These are phyloP conservation scores for Scenedesmus sp. DNA, from an alignment of 163 green algal genomes.

Conservation along the genomic window DNA sequence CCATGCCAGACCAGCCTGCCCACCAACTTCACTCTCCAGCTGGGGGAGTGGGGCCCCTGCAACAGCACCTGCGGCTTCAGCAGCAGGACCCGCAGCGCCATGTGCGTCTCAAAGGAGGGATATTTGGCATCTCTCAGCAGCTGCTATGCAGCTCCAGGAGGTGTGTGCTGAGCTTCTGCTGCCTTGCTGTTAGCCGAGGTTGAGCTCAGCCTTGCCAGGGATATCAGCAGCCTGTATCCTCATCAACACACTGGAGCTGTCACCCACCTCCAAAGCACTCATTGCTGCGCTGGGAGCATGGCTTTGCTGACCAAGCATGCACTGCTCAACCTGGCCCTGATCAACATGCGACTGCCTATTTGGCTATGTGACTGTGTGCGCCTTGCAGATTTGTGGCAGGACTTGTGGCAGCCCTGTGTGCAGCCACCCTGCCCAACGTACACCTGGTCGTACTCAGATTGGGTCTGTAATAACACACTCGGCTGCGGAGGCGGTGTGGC, in stretches of 20 bases:
- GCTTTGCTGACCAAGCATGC: neutral
- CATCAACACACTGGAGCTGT: too few species aligned
- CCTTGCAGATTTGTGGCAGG: conserved; percentile 1
- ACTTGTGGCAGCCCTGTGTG: conserved; percentile 38
- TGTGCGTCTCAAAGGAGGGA: conserved; percentile 31
- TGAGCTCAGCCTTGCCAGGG: neutral
- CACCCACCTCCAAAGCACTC: neutral
- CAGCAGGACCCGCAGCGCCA: conserved; percentile 30
- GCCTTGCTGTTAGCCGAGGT: neutral
- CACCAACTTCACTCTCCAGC: conserved; percentile 1
- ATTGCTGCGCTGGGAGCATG: neutral
- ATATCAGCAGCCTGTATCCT: too few species aligned
- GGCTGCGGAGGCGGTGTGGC: conserved; percentile 44
- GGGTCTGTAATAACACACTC: conserved; percentile 39
- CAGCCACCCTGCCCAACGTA: neutral
- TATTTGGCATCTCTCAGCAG: conserved; percentile 25
- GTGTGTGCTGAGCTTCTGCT: neutral
- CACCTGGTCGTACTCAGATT: conserved; percentile 47
- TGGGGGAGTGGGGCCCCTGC: conserved; percentile 26
- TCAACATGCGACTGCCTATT: neutral
- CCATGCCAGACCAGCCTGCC: conserved; percentile 22
- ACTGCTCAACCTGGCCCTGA: neutral
- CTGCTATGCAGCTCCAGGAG: conserved; percentile 25
- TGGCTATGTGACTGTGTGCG: neutral
- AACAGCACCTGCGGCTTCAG: conserved; percentile 30